Base-by-base conservation (phyloP, 2,329 filamentous ascomycete species). In the Dryadomyces quercivorus region DNA sequence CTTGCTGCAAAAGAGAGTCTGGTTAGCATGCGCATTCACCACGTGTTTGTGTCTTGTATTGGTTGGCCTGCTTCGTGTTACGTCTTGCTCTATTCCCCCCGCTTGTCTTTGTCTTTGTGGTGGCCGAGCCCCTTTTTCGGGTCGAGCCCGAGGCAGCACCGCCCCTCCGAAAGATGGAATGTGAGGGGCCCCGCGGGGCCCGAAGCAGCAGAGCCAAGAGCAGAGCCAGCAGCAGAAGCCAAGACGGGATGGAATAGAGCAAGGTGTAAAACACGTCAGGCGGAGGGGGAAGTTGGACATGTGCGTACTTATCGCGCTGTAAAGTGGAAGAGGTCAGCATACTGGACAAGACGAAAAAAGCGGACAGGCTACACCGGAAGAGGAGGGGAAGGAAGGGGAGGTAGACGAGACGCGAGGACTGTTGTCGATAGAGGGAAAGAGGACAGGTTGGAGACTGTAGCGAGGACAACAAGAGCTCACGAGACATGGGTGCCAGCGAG, bases 1-100 rank as follows among this genome's bases (percentile, higher is more conserved):
- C 86, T 97, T 97, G 86, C 90, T 95, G 72, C 70, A 64, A 2
- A 31, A 6, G 15, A 3, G 3, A 46, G 12, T 18, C 16, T 21
- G n/a, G 55, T 59, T 49, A 59, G 57, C 42, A 18, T 9, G 3
- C 42, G 3, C 42, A 16, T 8, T 12, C 36, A 6, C 34, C 12
- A 12, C 34, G 34, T 12, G 34, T 6, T 12, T 40, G 36, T 16
- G 12, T 40, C 10, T 40, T 16, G 15, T 44, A 5, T 13, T 18
- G 2, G 42, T n/a, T 20, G n/a, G n/a, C n/a, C n/a, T 44, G 12
- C n/a, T 18, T 20, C 7, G 8, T 44, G 16, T 44, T 3, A 5
- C 42, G n/a, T 18, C 15, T 18, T 44, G 12, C 15, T 18, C 42
- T 20, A n/a, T 44, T 20, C 18, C 16, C 38, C 12, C 26, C 26